Conservation (phyloP, 108 stramenopile species). For the Fragilaria radians region DNA sequence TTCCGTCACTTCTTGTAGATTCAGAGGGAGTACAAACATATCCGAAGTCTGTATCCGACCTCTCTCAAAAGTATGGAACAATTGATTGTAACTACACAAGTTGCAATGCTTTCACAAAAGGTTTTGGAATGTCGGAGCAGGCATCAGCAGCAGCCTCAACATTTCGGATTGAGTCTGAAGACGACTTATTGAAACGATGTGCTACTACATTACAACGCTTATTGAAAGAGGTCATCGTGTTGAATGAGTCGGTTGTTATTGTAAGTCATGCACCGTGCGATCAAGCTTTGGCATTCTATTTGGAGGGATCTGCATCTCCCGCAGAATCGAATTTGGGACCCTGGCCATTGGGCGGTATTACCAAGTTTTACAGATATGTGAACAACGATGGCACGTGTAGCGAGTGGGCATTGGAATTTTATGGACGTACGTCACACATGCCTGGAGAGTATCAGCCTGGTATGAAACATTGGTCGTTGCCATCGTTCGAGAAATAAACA, state of each 20-base stretch:
- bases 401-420: conserved; percentile 53
- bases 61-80: conserved; percentile 29
- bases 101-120: conserved; percentile 35
- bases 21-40: conserved; percentile 37
- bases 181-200: conserved; percentile 42
- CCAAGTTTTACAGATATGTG: conserved; percentile 35
- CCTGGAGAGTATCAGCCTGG: conserved; percentile 58
- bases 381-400: conserved; percentile 9
- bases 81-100: conserved; percentile 42
- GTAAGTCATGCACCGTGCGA: conserved; percentile 69
- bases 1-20: conserved; percentile 61
- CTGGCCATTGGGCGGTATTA: conserved; percentile 65
- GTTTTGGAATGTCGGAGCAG: conserved; percentile 1
- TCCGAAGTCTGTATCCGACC: conserved; percentile 31
- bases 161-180: conserved; percentile 40
- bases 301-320: conserved; percentile 32
- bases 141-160: conserved; percentile 17
- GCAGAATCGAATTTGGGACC: conserved; percentile 31
- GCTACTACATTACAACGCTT: conserved; percentile 35
- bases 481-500: conserved; percentile 22
- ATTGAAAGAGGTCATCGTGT: conserved; percentile 21
- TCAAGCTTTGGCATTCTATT: conserved; percentile 46
- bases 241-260: conserved; percentile 40
- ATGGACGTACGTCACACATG: conserved; percentile 62
- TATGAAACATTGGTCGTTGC: conserved; percentile 50